A percentile compares a stretch with the other conserved stretches of the same genome.
These are phyloP conservation scores for Heritiera fomes DNA, from an alignment of 345 rosid genomes.

Conservation along the genomic window DNA sequence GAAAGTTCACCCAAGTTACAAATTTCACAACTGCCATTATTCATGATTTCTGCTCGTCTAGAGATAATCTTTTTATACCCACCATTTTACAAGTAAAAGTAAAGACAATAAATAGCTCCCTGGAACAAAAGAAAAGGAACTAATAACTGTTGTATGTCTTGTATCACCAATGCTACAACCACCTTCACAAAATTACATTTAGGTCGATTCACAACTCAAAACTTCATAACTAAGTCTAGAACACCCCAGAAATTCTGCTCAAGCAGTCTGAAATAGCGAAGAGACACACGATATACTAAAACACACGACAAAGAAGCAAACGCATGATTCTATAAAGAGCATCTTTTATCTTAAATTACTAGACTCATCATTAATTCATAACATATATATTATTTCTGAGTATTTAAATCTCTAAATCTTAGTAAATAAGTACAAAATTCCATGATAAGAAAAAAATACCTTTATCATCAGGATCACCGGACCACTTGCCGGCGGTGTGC, in stretches of 20 bases:
- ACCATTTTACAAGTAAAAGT: neutral
- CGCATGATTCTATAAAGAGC: neutral
- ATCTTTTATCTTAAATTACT: neutral
- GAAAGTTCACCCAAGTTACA: neutral
- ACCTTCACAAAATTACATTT: too few relatives aligned
- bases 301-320: neutral
- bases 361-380: neutral
- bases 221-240: neutral
- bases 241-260: neutral
- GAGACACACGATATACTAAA: neutral
- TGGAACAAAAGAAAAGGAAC: neutral
- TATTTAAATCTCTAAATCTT: neutral
- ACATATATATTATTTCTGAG: neutral
- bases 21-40: neutral
- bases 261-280: neutral
- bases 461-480: slow-evolving; percentile 79
- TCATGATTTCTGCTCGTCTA: neutral
- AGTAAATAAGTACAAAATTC: neutral
- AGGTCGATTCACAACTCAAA: neutral
- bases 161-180: too few relatives aligned
- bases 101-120: neutral
- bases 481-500: slow-evolving; percentile 81
- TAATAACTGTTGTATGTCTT: neutral
- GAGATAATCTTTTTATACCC: too few relatives aligned
- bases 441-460: slow-evolving; percentile 33